phyloP scores from a whole-genome alignment of 495 filamentous ascomycete genomes.

The Parmelia sp. region DNA sequence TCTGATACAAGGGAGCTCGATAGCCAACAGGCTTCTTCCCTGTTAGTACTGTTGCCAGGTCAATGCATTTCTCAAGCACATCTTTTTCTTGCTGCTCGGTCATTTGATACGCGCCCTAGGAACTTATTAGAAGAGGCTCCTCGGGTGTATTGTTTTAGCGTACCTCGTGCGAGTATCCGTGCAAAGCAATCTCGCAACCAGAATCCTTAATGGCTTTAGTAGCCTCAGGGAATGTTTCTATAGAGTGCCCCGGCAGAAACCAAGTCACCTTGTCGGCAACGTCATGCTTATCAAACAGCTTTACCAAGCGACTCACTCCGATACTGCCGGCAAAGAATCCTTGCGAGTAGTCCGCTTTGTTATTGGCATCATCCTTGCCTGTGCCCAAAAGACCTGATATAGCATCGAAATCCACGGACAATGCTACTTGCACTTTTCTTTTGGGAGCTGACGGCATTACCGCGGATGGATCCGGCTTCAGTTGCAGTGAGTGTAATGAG shows the following conservation, averaged over 20 bases:
- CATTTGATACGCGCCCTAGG: conserved; percentile 46
- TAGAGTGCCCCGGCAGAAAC: conserved; percentile 59
- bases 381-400: conserved; percentile 57
- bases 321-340: conserved; percentile 56
- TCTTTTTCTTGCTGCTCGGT: conserved; percentile 53
- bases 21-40: conserved; percentile 52
- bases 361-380: conserved; percentile 41
- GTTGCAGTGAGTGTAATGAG: neutral
- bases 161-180: conserved; percentile 56
- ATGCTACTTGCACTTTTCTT: conserved; percentile 43
- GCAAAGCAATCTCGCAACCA: conserved; percentile 53
- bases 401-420: conserved; percentile 56
- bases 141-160: neutral
- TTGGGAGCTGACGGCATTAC: neutral
- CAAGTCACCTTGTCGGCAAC: conserved; percentile 52
- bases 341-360: conserved; percentile 51
- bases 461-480: neutral
- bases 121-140: neutral
- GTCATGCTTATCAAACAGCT: conserved; percentile 48
- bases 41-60: conserved; percentile 42
- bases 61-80: conserved; percentile 48
- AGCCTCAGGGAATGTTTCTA: conserved; percentile 53
- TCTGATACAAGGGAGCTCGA: conserved; percentile 53
- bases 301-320: conserved; percentile 53
- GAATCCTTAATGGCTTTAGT: conserved; percentile 48